phyloP scores from a whole-genome alignment of 768 basidiomycete species.

The Termitomyces sp. region DNA sequence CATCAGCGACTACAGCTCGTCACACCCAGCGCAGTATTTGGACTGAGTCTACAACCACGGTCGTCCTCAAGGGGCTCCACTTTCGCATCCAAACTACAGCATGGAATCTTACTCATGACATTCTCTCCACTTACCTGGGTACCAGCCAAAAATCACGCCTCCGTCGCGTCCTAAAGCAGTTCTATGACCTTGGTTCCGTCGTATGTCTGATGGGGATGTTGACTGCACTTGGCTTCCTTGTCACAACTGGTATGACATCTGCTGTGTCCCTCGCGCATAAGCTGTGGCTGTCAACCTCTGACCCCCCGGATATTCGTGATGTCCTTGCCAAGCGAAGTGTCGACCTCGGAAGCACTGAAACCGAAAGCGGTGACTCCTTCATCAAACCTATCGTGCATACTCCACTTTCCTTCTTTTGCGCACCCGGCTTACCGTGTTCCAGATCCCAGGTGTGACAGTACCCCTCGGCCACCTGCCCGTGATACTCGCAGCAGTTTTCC shows the following conservation, averaged over 20 bases:
- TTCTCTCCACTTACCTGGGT: conserved; percentile 29
- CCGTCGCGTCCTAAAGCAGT: conserved; percentile 20
- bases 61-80: conserved; percentile 23
- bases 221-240: conserved; percentile 31
- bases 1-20: neutral
- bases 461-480: conserved; percentile 68
- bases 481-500: conserved; percentile 54
- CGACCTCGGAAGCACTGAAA: neutral
- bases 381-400: conserved; percentile 29
- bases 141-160: conserved; percentile 19
- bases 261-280: conserved; percentile 6
- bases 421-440: neutral
- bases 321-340: conserved; percentile 7
- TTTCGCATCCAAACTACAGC: conserved; percentile 42
- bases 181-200: conserved; percentile 49
- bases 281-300: neutral
- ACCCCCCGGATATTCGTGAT: neutral
- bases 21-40: conserved; percentile 8
- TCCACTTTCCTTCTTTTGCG: neutral
- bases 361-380: conserved; percentile 1
- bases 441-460: conserved; percentile 84
- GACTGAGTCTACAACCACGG: conserved; percentile 16
- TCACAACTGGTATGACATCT: conserved; percentile 25
- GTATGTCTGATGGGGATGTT: conserved; percentile 45
- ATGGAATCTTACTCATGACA: conserved; percentile 46